These are phyloP conservation scores for Hemileccinum rubropunctum DNA, from an alignment of 768 basidiomycete species.

Conservation along the genomic window DNA sequence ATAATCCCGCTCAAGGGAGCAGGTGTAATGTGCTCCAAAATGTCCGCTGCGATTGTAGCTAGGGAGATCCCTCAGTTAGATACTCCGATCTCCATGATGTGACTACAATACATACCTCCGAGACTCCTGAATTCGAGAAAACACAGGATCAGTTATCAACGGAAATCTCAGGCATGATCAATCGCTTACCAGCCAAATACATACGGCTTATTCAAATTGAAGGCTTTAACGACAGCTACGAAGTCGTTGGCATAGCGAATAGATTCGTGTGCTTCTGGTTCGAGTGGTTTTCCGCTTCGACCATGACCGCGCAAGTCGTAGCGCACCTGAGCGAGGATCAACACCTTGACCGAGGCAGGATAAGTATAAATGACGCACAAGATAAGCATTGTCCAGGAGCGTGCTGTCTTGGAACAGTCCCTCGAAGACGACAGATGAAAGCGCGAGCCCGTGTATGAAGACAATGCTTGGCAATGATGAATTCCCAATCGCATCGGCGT, in stretches of 20 bases:
- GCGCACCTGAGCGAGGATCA: not conserved
- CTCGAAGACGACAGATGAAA: conserved; percentile 6
- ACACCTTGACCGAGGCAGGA: not conserved
- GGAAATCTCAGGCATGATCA: not conserved
- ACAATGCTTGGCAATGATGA: conserved; percentile 2
- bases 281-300: conserved; percentile 3
- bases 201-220: conserved; percentile 3
- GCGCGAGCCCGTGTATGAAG: conserved; percentile 5
- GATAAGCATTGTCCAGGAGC: conserved; percentile 3
- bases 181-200: conserved; percentile 4
- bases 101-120: conserved; percentile 1
- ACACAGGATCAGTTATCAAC: not conserved
- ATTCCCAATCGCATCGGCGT: conserved; percentile 5
- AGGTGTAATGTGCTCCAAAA: not conserved
- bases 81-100: not conserved
- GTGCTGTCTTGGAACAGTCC: conserved; percentile 2
- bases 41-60: conserved; percentile 2
- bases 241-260: conserved; percentile 8
- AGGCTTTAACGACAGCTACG: not conserved
- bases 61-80: not conserved
- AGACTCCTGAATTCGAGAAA: conserved; percentile 2
- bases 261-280: conserved; percentile 4
- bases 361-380: not conserved
- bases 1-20: conserved; percentile 2
- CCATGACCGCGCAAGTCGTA: conserved; percentile 11